Conservation (phyloP, 352 stramenopile genomes). For the Phytopythium boreale region DNA sequence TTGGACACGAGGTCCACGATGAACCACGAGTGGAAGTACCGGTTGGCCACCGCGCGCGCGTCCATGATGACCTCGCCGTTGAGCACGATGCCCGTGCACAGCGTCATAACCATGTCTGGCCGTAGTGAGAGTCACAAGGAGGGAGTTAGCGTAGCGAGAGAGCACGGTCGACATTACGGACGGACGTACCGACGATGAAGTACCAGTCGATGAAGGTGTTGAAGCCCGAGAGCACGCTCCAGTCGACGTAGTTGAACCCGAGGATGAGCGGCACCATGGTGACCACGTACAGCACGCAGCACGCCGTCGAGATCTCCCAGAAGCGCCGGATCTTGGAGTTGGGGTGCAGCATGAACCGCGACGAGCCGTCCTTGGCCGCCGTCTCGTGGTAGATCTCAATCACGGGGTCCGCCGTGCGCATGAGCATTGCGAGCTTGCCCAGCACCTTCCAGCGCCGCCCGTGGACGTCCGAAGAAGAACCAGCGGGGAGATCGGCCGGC, state of each 20-base stretch:
- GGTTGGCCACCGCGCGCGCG: constrained; percentile 40
- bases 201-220: constrained; percentile 81
- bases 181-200: constrained; percentile 50
- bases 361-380: constrained; percentile 37
- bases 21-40: constrained; percentile 82
- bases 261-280: constrained; percentile 66
- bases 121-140: background rate
- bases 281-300: constrained; percentile 76
- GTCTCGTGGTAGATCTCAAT: constrained; percentile 83
- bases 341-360: constrained; percentile 72
- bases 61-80: constrained; percentile 86
- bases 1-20: constrained; percentile 82
- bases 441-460: constrained; percentile 21
- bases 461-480: background rate
- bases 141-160: background rate
- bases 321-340: constrained; percentile 70
- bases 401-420: constrained; percentile 23
- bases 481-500: background rate
- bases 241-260: constrained; percentile 71
- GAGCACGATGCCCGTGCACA: constrained; percentile 68
- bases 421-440: constrained; percentile 32
- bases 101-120: constrained; percentile 76
- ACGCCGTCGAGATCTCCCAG: constrained; percentile 73
- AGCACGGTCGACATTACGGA: no score
- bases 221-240: constrained; percentile 36